Evolutionary conservation across 2,329 filamentous ascomycete genomes (phyloP).

Genomic region (Dryadomyces quercus-mongolicae): DNA sequence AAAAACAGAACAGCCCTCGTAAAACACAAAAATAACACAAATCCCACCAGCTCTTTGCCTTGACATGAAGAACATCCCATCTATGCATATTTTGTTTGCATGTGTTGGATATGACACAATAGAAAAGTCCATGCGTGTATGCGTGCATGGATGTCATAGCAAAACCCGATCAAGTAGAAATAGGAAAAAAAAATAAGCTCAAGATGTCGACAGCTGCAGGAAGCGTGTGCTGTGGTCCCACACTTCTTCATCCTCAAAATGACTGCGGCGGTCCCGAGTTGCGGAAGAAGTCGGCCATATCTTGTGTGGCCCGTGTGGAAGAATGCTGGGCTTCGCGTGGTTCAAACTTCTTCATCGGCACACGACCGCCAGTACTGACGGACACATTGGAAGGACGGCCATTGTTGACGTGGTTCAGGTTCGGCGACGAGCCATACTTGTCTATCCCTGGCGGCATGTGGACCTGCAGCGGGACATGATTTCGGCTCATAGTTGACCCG

Average conservation of each 20-base stretch:
- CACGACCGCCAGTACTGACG: slow-evolving; percentile 26
- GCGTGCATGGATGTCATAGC: too few relatives aligned
- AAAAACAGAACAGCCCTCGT: not conserved
- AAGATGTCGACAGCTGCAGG: too few relatives aligned
- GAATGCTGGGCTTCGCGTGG: slow-evolving; percentile 36
- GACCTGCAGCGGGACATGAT: slow-evolving; percentile 42
- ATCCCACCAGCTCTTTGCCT: not conserved
- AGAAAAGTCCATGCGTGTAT: too few relatives aligned
- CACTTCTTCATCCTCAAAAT: not conserved
- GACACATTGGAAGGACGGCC: too few relatives aligned
- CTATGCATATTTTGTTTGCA: too few relatives aligned
- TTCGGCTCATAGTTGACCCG: slow-evolving; percentile 17
- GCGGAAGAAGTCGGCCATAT: slow-evolving; percentile 61
- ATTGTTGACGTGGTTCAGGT: slow-evolving; percentile 4
- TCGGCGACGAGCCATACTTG: slow-evolving; percentile 19
- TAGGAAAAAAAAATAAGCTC: too few relatives aligned
- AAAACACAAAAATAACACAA: not conserved
- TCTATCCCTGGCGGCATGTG: slow-evolving; percentile 34
- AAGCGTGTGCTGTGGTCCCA: not conserved
- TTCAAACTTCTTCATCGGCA: slow-evolving; percentile 46
- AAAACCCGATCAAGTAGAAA: too few relatives aligned
- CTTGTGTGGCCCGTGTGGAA: slow-evolving; percentile 40
- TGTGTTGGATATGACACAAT: too few relatives aligned
- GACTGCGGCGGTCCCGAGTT: slow-evolving; percentile 50
- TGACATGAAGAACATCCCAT: not conserved